Conservation (phyloP, 805 yeast species). For the Yamadazyma ubonensis region DNA sequence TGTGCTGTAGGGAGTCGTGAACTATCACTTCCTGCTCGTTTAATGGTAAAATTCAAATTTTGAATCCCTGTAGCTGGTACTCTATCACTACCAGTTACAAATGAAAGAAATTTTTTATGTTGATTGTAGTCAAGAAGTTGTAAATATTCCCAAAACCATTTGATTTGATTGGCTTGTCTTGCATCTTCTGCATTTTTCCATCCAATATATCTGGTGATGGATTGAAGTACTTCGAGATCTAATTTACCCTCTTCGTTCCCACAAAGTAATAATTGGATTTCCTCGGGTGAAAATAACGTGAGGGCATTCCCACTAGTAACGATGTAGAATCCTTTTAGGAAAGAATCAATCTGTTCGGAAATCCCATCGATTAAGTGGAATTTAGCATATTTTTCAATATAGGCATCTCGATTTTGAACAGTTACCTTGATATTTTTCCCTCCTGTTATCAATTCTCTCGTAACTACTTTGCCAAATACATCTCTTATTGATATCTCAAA, state of each 20-base stretch:
- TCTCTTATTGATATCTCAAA: conserved; percentile 65
- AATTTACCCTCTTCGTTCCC: conserved; percentile 68
- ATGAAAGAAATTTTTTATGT: conserved; percentile 65
- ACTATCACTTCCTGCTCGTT: conserved; percentile 52
- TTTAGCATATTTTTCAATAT: conserved; percentile 60
- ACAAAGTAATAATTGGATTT: conserved; percentile 72
- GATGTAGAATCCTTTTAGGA: conserved; percentile 66
- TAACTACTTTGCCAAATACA: conserved; percentile 41
- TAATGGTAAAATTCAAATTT: conserved; percentile 53
- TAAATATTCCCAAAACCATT: conserved; percentile 89
- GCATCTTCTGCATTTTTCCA: conserved; percentile 33
- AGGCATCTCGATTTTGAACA: conserved; percentile 53
- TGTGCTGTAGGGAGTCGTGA: conserved; percentile 79
- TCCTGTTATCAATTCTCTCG: conserved; percentile 52
- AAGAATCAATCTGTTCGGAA: conserved; percentile 51
- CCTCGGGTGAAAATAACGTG: conserved; percentile 77
- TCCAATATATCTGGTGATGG: conserved; percentile 73
- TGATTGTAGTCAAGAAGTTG: conserved; percentile 39
- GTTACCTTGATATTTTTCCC: conserved; percentile 63
- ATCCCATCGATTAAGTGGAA: conserved; percentile 61
- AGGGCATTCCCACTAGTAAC: conserved; percentile 82
- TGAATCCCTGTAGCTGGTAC: conserved; percentile 91
- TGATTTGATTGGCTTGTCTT: conserved; percentile 33
- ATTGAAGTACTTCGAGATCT: conserved; percentile 64
- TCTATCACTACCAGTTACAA: conserved; percentile 88